phyloP scores from a whole-genome alignment of 495 filamentous ascomycete genomes.

The Emericellopsis terricola region DNA sequence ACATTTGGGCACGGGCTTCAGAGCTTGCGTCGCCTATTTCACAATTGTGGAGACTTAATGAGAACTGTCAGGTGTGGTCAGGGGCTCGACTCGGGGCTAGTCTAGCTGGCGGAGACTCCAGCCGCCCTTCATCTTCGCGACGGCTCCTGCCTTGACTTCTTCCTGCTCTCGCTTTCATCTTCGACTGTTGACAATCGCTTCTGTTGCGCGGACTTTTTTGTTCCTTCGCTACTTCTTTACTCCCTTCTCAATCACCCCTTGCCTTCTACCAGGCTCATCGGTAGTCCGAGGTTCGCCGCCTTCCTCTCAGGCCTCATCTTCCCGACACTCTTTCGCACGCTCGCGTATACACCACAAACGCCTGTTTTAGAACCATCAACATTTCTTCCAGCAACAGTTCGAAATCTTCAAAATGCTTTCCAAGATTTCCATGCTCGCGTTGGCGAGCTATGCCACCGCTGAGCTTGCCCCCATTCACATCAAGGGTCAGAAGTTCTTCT shows the following conservation, averaged over 20 bases:
- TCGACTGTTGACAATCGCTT: not conserved
- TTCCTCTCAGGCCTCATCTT: not conserved
- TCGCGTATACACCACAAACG: not conserved
- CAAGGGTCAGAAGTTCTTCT: constrained; percentile 44
- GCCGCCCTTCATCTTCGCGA: no score
- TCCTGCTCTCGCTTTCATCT: no score
- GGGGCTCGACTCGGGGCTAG: no score
- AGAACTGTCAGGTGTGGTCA: no score
- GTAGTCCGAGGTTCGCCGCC: not conserved
- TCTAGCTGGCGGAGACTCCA: no score
- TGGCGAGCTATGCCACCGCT: constrained; percentile 2
- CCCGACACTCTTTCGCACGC: not conserved
- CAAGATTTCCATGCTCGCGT: constrained; percentile 3
- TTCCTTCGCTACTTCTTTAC: not conserved
- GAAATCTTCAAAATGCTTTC: constrained; percentile 1
- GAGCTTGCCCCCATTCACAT: constrained; percentile 2
- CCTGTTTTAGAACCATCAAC: not conserved
- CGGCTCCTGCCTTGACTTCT: no score
- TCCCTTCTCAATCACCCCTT: no score
- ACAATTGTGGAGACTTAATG: no score
- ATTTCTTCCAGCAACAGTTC: not conserved
- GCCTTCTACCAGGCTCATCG: not conserved
- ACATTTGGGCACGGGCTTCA: no score
- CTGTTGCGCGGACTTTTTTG: not conserved
- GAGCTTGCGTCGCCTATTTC: no score